phyloP scores from a whole-genome alignment of 495 filamentous ascomycete species.

The Usnea hakonensis region DNA sequence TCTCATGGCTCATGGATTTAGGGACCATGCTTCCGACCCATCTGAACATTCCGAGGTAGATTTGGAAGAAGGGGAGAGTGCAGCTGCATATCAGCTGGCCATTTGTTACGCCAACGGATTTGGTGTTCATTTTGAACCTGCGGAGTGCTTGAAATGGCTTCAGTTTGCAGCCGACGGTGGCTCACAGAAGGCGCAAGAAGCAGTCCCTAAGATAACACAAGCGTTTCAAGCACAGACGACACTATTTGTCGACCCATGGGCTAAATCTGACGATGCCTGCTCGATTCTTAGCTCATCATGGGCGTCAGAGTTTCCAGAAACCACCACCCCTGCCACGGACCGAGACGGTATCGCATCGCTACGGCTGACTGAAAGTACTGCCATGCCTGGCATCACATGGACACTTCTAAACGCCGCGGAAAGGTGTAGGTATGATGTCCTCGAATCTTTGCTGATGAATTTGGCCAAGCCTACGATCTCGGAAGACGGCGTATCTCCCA shows the following conservation, averaged over 20 bases:
- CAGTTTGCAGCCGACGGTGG: slow-evolving; percentile 21
- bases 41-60: slow-evolving; percentile 16
- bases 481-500: slow-evolving; percentile 24
- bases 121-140: slow-evolving; percentile 22
- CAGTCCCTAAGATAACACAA: slow-evolving; percentile 19
- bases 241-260: background rate
- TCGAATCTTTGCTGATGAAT: slow-evolving; percentile 13
- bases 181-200: slow-evolving; percentile 20
- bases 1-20: slow-evolving; percentile 18
- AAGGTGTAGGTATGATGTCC: slow-evolving; percentile 19
- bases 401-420: slow-evolving; percentile 23
- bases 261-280: background rate
- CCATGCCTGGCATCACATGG: background rate
- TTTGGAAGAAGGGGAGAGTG: slow-evolving; percentile 16
- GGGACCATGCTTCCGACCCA: slow-evolving; percentile 23
- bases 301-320: slow-evolving; percentile 9
- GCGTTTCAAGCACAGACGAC: slow-evolving; percentile 10
- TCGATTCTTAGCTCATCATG: slow-evolving; percentile 13
- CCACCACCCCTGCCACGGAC: background rate
- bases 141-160: slow-evolving; percentile 25
- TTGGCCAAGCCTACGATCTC: slow-evolving; percentile 14
- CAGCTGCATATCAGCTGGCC: slow-evolving; percentile 26
- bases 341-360: background rate
- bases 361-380: background rate
- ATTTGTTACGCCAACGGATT: slow-evolving; percentile 27